Evolutionary conservation across 1,139 yeast species (phyloP).

Genomic region (Kodamaea alishanica): DNA sequence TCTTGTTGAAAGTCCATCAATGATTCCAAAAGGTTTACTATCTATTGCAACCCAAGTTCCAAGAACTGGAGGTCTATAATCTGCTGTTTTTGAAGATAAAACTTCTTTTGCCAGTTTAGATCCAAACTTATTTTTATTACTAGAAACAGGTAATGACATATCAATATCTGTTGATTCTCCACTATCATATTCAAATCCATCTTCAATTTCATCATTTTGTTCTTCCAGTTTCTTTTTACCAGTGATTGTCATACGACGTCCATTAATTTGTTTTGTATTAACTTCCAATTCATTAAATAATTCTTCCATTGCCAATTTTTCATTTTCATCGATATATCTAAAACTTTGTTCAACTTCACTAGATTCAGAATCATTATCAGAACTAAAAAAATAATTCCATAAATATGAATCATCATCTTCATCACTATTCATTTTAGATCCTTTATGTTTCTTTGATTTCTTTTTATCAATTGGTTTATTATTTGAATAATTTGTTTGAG

Average conservation of each 20-base stretch:
- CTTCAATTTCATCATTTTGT: conserved; percentile 20
- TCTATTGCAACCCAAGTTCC: conserved; percentile 88
- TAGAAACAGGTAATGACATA: conserved; percentile 63
- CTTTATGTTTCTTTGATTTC: neutral
- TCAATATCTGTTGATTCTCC: conserved; percentile 96
- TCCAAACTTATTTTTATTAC: conserved; percentile 52
- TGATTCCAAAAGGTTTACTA: conserved; percentile 84
- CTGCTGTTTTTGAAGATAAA: conserved; percentile 76
- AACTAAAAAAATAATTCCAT: conserved; percentile 54
- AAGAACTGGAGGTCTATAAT: conserved; percentile 84
- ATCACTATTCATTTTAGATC: conserved; percentile 23
- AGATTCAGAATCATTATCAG: conserved; percentile 34
- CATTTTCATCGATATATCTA: conserved; percentile 2
- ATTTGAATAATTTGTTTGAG: conserved; percentile 9
- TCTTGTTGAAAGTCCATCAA: conserved; percentile 88
- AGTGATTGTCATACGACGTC: conserved; percentile 10
- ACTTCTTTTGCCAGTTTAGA: conserved; percentile 85
- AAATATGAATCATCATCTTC: conserved; percentile 53
- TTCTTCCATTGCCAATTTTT: conserved; percentile 16
- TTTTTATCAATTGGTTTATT: conserved; percentile 11
- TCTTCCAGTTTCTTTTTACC: conserved; percentile 6
- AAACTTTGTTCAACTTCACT: conserved; percentile 20
- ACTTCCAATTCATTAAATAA: conserved; percentile 16
- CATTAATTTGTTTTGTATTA: conserved; percentile 20
- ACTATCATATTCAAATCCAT: conserved; percentile 36